phyloP scores from a whole-genome alignment of 208 protist genomes.

The Acanthamoeba healyi region DNA sequence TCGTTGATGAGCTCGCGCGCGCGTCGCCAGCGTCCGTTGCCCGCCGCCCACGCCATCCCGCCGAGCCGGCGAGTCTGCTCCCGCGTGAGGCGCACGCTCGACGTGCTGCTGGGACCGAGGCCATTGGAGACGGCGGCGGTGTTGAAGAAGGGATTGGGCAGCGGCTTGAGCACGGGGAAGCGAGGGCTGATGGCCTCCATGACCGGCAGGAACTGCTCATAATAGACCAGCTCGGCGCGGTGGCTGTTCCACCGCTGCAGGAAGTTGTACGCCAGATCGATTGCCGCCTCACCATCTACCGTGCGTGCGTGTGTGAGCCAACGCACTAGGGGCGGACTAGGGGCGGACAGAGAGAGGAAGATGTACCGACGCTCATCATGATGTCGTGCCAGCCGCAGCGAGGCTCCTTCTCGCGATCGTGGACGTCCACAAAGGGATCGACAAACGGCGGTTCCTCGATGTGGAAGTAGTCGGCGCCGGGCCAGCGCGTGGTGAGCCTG shows the following conservation, averaged over 20 bases:
- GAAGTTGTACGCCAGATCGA: conserved; percentile 71
- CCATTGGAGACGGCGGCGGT: background rate
- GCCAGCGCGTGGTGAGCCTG: background rate
- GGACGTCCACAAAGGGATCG: background rate
- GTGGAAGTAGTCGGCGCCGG: conserved; percentile 47
- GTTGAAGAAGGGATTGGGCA: background rate
- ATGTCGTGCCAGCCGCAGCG: conserved; percentile 74
- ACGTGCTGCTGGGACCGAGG: too few species aligned
- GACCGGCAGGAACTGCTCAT: conserved; percentile 17
- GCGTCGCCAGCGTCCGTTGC: background rate
- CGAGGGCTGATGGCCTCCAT: background rate
- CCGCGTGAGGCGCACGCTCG: background rate
- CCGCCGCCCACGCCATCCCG: conserved; percentile 13
- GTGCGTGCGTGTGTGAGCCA: too few species aligned
- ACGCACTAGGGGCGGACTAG: too few species aligned
- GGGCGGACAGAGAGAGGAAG: too few species aligned
- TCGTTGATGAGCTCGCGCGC: background rate
- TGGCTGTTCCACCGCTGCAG: conserved; percentile 71
- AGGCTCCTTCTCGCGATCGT: conserved; percentile 13
- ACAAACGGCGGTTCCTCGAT: background rate
- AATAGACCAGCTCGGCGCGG: background rate
- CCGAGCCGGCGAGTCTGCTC: background rate
- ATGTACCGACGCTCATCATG: conserved; percentile 11
- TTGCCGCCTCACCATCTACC: conserved; percentile 50
- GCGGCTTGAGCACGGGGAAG: conserved; percentile 30